These are phyloP conservation scores for Tulasnella sp. DNA, from an alignment of 768 basidiomycete species.

Conservation along the genomic window DNA sequence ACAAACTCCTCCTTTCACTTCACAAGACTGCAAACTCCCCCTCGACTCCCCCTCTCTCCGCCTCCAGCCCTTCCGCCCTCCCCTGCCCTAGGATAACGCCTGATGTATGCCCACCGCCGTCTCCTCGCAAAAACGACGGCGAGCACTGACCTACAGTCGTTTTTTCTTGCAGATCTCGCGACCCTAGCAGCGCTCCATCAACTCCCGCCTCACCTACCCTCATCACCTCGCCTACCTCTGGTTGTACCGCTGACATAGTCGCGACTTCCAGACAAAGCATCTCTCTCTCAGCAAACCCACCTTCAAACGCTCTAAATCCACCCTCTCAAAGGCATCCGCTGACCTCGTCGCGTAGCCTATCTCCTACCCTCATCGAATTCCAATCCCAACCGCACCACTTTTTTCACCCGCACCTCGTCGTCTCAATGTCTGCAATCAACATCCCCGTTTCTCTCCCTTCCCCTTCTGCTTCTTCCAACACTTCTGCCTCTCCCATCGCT, in stretches of 20 bases:
- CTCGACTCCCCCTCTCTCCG: constrained; percentile 48
- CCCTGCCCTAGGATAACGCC: constrained; percentile 42
- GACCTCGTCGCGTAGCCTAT: constrained; percentile 41
- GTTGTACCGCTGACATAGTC: constrained; percentile 55
- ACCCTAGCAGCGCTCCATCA: constrained; percentile 64
- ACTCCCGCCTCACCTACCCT: constrained; percentile 38
- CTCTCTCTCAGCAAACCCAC: background rate
- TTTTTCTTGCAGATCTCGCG: constrained; percentile 69
- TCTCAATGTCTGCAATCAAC: constrained; percentile 36
- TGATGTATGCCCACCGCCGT: background rate
- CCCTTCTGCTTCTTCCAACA: constrained; percentile 29
- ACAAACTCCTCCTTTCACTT: too few species aligned
- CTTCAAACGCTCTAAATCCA: constrained; percentile 35
- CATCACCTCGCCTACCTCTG: constrained; percentile 41
- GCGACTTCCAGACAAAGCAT: constrained; percentile 48
- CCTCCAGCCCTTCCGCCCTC: constrained; percentile 41
- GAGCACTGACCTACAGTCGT: constrained; percentile 1
- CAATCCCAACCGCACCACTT: constrained; percentile 1
- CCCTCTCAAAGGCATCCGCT: constrained; percentile 33
- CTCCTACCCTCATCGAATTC: constrained; percentile 9
- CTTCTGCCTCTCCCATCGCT: constrained; percentile 37
- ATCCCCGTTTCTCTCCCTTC: constrained; percentile 10
- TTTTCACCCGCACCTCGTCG: constrained; percentile 33
- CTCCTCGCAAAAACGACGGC: constrained; percentile 38
- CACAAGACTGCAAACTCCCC: constrained; percentile 42